Evolutionary conservation across 1,139 yeast species (phyloP), one percentile per base, ranked within the genome.

Genomic region (Kluyveromyces sp.): DNA sequence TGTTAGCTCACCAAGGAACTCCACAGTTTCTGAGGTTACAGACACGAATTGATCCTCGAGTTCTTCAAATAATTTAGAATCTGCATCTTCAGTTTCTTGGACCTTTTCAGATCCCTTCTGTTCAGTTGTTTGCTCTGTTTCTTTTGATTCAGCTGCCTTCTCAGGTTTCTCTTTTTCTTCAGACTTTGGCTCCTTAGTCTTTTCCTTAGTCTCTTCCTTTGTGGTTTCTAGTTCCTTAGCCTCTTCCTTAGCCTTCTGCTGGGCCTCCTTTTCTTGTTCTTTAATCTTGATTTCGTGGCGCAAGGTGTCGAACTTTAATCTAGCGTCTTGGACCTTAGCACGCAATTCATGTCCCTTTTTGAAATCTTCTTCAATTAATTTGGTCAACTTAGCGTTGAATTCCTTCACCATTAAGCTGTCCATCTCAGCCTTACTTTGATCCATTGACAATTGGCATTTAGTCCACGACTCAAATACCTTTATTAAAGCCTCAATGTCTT

Each of bases 1-100:
- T 57, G 85, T 78, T 49, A 84, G 70, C 52, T 74, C 77, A 64
- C 82, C 80, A 92, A 85, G 83, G 48, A 79, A 79, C 56, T 78
- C 75, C n/a, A 83, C 92, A 1, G 92, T 92, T 32, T 73, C 70
- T 49, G 83, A 83, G 6, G 89, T 84, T 28, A 87, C 85, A 57
- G 81, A 76, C 32, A 84, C 92, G 56, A 84, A 75, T 52, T 82
- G 90, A 60, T 85, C 95, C 65, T 85, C 95, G 54, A 77, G 74
- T 40, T 73, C 68, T 54, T 83, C 88, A 54, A 83, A 68, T 47
- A 61, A 43, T 37, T 55, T 54, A 3, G 32, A n/a, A 21, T 48
- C 51, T 3, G 50, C 41, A 33, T 47, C 48, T n/a, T 41, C 41
- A 4, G 8, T 32, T 6, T 37, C 36, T 25, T 40, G 32, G 26